phyloP scores from a whole-genome alignment of 768 basidiomycete genomes.

The Hortiboletus flavorubellus region DNA sequence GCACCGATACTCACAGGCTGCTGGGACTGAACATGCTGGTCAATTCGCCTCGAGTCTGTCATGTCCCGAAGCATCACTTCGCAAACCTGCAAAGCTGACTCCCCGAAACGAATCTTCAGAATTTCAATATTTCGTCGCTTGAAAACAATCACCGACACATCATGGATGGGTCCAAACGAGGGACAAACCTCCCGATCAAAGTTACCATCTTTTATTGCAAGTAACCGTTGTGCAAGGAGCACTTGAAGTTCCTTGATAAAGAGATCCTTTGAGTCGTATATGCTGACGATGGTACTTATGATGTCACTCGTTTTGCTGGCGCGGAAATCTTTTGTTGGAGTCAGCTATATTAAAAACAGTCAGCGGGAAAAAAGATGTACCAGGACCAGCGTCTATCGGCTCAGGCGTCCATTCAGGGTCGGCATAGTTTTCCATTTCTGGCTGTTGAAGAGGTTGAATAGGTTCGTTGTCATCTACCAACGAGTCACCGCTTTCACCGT shows the following conservation, averaged over 20 bases:
- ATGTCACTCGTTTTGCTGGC: slow-evolving; percentile 90
- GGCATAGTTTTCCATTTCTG: slow-evolving; percentile 79
- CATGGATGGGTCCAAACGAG: not conserved
- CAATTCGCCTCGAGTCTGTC: slow-evolving; percentile 88
- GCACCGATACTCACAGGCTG: slow-evolving; percentile 45
- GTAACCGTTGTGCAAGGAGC: slow-evolving; percentile 80
- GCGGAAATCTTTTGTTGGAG: slow-evolving; percentile 66
- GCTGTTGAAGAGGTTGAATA: slow-evolving; percentile 68
- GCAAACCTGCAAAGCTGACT: slow-evolving; percentile 87
- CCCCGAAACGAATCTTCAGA: slow-evolving; percentile 94
- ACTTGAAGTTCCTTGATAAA: slow-evolving; percentile 96
- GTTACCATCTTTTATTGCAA: slow-evolving; percentile 77
- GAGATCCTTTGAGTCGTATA: slow-evolving; percentile 95
- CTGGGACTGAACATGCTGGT: slow-evolving; percentile 82
- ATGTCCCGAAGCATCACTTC: slow-evolving; percentile 99
- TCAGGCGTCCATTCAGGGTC: slow-evolving; percentile 97
- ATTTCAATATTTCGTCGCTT: slow-evolving; percentile 93
- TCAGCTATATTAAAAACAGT: not conserved
- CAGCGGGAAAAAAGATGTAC: slow-evolving; percentile 39
- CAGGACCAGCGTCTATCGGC: slow-evolving; percentile 93
- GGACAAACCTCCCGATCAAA: slow-evolving; percentile 58
- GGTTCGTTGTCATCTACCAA: slow-evolving; percentile 84
- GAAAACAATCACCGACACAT: slow-evolving; percentile 3
- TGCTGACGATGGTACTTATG: slow-evolving; percentile 93
- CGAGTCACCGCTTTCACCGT: slow-evolving; percentile 76